Conservation (phyloP, 1,139 yeast genomes). For the Taiozyma sp. region DNA sequence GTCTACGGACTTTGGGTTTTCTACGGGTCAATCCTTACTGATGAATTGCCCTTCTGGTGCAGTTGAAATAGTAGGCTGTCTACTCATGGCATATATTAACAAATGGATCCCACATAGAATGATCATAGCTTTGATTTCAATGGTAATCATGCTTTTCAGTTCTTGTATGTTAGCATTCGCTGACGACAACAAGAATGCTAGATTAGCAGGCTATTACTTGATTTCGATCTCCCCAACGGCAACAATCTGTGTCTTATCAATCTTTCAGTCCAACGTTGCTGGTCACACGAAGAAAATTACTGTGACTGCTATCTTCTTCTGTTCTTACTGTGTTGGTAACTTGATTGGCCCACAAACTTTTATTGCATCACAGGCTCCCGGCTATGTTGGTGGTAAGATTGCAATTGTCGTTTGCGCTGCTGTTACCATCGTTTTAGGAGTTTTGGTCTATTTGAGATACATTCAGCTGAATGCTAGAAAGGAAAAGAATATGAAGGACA, state of each 20-base stretch:
- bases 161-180: conserved; percentile 47
- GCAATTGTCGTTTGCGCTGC: conserved; percentile 12
- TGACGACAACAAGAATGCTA: conserved; percentile 26
- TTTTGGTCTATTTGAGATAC: background rate
- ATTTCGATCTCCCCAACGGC: conserved; percentile 1
- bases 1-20: conserved; percentile 31
- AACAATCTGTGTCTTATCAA: background rate
- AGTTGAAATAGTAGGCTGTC: background rate
- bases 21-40: conserved; percentile 34
- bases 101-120: conserved; percentile 25
- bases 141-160: conserved; percentile 26
- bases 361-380: conserved; percentile 36
- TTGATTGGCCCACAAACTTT: conserved; percentile 47
- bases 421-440: background rate
- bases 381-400: conserved; percentile 23
- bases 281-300: conserved; percentile 58
- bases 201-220: conserved; percentile 40
- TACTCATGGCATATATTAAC: conserved; percentile 27
- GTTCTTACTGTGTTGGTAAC: conserved; percentile 50
- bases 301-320: conserved; percentile 37
- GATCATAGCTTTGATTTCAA: conserved; percentile 31
- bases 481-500: background rate
- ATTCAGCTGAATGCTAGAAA: background rate
- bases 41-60: conserved; percentile 30
- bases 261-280: conserved; percentile 37